A percentile compares a stretch with the other conserved stretches of the same genome.
Evolutionary conservation across 2,329 filamentous ascomycete species (phyloP).

Genomic region (Pseudogymnoascus sp.): DNA sequence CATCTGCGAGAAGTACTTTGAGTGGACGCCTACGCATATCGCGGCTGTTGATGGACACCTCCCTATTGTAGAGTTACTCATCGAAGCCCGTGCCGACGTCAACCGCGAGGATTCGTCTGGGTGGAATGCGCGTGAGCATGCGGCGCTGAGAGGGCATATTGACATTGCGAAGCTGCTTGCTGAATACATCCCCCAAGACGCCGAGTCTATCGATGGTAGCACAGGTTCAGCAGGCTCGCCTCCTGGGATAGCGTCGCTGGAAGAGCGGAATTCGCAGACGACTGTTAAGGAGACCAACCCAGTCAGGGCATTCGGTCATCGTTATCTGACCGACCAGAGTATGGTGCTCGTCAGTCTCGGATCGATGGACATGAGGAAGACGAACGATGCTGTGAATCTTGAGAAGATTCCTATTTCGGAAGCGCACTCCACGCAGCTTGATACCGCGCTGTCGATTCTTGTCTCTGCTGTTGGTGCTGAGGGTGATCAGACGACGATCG

Average conservation of each 20-base stretch:
- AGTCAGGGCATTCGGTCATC: constrained; percentile 91
- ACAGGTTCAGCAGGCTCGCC: constrained; percentile 34
- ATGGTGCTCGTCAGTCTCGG: constrained; percentile 89
- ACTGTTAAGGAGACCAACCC: constrained; percentile 57
- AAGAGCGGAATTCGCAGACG: constrained; percentile 44
- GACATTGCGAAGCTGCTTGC: constrained; percentile 65
- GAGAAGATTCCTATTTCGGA: constrained; percentile 81
- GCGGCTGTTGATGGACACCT: constrained; percentile 83
- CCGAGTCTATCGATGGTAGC: constrained; percentile 21
- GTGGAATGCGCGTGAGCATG: constrained; percentile 92
- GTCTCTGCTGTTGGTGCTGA: constrained; percentile 77
- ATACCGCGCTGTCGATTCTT: constrained; percentile 87
- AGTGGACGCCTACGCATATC: constrained; percentile 93
- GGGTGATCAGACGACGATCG: constrained; percentile 82
- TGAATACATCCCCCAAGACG: constrained; percentile 26
- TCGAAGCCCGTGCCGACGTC: constrained; percentile 69
- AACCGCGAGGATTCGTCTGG: constrained; percentile 74
- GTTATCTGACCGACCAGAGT: constrained; percentile 82
- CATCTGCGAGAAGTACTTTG: constrained; percentile 72
- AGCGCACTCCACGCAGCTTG: constrained; percentile 86
- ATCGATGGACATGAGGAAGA: constrained; percentile 87
- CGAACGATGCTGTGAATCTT: constrained; percentile 70
- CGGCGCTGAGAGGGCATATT: constrained; percentile 80
- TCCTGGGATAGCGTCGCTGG: constrained; percentile 52
- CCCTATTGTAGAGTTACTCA: constrained; percentile 65